These are phyloP conservation scores for Schizochytrium sp. DNA, from an alignment of 108 stramenopile genomes.

Conservation along the genomic window DNA sequence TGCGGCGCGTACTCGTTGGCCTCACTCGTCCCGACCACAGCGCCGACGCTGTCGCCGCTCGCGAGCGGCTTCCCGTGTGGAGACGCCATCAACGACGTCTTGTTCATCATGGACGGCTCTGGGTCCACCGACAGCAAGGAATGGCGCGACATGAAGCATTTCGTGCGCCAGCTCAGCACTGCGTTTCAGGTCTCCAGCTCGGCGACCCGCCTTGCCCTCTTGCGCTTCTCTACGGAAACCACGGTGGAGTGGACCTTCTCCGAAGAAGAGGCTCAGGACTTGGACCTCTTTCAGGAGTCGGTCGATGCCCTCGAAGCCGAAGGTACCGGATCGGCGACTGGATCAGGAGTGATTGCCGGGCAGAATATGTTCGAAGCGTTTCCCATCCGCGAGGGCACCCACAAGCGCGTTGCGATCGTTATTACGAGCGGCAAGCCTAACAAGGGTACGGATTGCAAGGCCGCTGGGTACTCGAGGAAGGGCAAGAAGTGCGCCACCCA, in stretches of 20 bases:
- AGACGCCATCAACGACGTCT: not conserved
- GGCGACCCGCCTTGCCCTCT: not conserved
- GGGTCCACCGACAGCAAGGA: not conserved
- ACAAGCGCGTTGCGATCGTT: not conserved
- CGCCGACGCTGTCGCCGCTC: not conserved
- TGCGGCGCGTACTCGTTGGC: not conserved
- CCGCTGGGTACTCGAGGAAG: not conserved
- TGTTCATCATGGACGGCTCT: not conserved
- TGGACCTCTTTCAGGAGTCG: not conserved
- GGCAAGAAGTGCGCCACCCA: not conserved
- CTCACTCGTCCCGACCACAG: not conserved
- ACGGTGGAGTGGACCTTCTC: not conserved
- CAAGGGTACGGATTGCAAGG: not conserved
- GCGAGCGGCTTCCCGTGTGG: not conserved
- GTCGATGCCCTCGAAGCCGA: not conserved
- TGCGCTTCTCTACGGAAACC: not conserved
- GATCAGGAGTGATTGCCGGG: not conserved
- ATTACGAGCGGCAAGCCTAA: not conserved
- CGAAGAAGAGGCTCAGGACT: not conserved
- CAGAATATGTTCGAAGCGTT: not conserved
- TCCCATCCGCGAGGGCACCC: not conserved
- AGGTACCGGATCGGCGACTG: not conserved
- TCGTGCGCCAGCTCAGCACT: not conserved
- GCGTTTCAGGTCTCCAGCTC: not conserved
- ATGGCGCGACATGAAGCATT: not conserved